Evolutionary conservation across 176 grass and related monocot species (phyloP).

Genomic region (Zoysia pacifica): DNA sequence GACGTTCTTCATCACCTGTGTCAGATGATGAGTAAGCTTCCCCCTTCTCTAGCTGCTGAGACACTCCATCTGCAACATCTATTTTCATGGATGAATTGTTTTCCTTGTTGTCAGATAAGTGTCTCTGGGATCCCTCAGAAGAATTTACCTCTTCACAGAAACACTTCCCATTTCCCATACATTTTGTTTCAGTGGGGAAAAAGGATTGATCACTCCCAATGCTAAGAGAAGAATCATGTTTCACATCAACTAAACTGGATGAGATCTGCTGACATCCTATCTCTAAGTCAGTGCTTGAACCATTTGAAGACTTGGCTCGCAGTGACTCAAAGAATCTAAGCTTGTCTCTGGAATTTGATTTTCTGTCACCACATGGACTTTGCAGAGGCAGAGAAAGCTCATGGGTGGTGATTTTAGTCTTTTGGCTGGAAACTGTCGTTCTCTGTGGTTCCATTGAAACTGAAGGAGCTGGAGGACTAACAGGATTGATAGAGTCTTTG

Average conservation of each 20-base stretch:
- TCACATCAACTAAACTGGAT: conserved; percentile 38
- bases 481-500: conserved; percentile 47
- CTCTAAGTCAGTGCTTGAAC: conserved; percentile 43
- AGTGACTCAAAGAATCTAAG: conserved; percentile 52
- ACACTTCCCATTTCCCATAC: conserved; percentile 43
- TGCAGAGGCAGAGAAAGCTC: conserved; percentile 38
- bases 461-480: conserved; percentile 40
- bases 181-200: conserved; percentile 36
- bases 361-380: conserved; percentile 51
- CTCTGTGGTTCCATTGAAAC: conserved; percentile 38
- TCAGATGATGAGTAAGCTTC: conserved; percentile 40
- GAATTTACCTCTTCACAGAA: conserved; percentile 47
- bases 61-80: not conserved
- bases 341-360: conserved; percentile 50
- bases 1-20: conserved; percentile 46
- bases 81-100: conserved; percentile 31
- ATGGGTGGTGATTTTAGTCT: conserved; percentile 32
- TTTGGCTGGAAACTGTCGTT: conserved; percentile 47
- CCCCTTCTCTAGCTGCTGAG: conserved; percentile 33
- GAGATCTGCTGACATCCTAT: conserved; percentile 26
- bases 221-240: conserved; percentile 41
- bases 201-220: conserved; percentile 15
- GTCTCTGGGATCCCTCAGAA: conserved; percentile 46
- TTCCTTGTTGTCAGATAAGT: conserved; percentile 52
- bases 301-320: conserved; percentile 54